Base-by-base conservation (phyloP, 306 rosid species). In the Dalbergia cultrata region DNA sequence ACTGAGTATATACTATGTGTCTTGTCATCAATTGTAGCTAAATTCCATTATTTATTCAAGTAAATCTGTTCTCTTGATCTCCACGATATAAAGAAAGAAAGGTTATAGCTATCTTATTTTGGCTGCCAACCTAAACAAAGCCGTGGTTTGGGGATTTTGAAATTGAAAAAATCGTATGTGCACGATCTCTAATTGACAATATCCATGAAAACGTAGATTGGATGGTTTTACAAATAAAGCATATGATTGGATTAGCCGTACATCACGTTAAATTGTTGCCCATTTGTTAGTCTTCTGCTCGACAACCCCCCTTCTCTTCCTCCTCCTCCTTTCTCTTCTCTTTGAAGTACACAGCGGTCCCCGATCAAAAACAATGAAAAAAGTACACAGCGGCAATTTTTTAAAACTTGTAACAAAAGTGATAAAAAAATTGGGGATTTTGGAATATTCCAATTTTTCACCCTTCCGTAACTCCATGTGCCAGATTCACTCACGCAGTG, bases 1-100 rank as follows among this genome's bases (percentile, higher is more conserved):
- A 18, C 16, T 43, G 41, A 50, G 52, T 72, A 58, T 47, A 45
- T 41, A 7, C 19, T 10, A 8, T 5, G 31, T 60, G 13, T 66
- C 54, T 49, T 44, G 52, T 52, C 35, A 43, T 83, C 67, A 45
- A 39, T 71, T 71, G 17, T 41, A 75, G 77, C 67, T 35, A 41
- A 49, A 50, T 65, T 47, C 60, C 45, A 18, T 69, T 74, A 18
- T 22, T 83, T 73, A 45, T 53, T 31, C 49, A 1, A n/a, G 21
- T n/a, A 16, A 26, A 7, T 54, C 60, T 54, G 60, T 54, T 54
- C 17, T 7, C 49, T 52, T 2, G 53, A 47, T 60, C 43, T 62
- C 5, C 12, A 6, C 58, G 53, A 73, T 57, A 21, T 41, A 7
- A 37, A 4, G 31, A 65, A 21, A 9, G 13, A 18, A 19, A 57